phyloP scores from a whole-genome alignment of 169 alveolate genomes.

The Besnoitia besnoiti region DNA sequence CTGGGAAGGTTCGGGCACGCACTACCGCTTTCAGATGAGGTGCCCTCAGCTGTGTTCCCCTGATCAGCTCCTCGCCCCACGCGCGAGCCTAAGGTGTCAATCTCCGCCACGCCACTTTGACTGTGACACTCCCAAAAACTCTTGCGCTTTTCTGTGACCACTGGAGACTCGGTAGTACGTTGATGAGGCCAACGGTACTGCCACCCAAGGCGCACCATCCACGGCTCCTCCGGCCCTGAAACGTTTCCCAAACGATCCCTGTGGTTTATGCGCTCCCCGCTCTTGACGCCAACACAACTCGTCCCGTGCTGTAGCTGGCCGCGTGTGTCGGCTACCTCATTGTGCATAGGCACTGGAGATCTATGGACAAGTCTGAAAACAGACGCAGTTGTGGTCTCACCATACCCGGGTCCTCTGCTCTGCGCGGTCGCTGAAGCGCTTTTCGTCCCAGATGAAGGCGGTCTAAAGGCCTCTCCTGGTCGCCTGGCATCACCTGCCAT shows the following conservation, averaged over 20 bases:
- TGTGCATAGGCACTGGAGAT: neutral
- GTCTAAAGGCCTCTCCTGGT: neutral
- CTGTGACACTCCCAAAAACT: neutral
- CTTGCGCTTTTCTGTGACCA: neutral
- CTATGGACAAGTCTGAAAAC: constrained; percentile 28
- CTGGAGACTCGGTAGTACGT: neutral
- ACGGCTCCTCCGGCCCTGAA: neutral
- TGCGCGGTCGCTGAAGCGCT: neutral
- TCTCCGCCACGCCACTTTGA: neutral
- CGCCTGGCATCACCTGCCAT: neutral
- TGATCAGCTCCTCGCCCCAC: neutral
- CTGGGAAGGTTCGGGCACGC: neutral
- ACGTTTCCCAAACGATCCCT: too few species aligned
- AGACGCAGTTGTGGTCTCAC: constrained; percentile 8
- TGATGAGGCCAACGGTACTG: neutral
- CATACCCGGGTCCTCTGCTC: neutral
- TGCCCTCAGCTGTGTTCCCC: neutral
- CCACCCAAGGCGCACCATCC: constrained; percentile 2
- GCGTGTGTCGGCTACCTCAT: neutral
- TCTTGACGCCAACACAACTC: neutral
- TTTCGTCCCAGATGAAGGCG: neutral
- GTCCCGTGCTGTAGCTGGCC: neutral
- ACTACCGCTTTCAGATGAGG: neutral
- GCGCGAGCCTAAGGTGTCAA: neutral
- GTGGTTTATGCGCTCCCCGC: neutral